Conservation (phyloP, 768 basidiomycete genomes). For the Suillus luteus region DNA sequence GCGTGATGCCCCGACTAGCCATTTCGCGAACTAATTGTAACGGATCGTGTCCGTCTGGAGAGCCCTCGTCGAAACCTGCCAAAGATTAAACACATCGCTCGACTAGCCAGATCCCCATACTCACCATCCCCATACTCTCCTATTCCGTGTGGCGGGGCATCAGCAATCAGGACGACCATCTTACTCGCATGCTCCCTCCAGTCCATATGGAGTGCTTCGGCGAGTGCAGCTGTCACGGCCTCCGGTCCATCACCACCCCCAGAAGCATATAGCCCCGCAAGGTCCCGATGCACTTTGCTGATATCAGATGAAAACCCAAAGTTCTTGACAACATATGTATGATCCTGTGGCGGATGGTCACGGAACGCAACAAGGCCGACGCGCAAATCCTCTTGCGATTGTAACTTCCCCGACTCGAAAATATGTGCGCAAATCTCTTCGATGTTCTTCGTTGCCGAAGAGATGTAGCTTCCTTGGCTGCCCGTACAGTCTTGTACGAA, state of each 20-base stretch:
- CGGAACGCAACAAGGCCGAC: conserved; percentile 94
- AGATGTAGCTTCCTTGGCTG: conserved; percentile 86
- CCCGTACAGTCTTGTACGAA: conserved; percentile 97
- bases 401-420: conserved; percentile 91
- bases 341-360: conserved; percentile 97
- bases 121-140: conserved; percentile 95
- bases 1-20: conserved; percentile 88
- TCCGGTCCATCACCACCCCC: conserved; percentile 96
- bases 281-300: conserved; percentile 77
- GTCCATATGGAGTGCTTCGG: conserved; percentile 84
- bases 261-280: conserved; percentile 83
- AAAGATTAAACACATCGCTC: conserved; percentile 8
- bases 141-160: conserved; percentile 97
- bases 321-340: conserved; percentile 90
- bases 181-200: conserved; percentile 89
- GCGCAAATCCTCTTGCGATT: conserved; percentile 81
- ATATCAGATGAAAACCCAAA: conserved; percentile 96
- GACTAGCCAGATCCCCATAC: conserved; percentile 21
- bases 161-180: conserved; percentile 96
- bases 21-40: conserved; percentile 83
- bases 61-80: conserved; percentile 89
- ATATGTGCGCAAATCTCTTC: conserved; percentile 94
- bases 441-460: conserved; percentile 96
- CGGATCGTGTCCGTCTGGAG: conserved; percentile 93
- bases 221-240: conserved; percentile 92